Percentiles rank a stretch among this genome's conserved stretches.
These are phyloP conservation scores for Porcisia hertigi DNA, from an alignment of 208 protist genomes.

Conservation along the genomic window DNA sequence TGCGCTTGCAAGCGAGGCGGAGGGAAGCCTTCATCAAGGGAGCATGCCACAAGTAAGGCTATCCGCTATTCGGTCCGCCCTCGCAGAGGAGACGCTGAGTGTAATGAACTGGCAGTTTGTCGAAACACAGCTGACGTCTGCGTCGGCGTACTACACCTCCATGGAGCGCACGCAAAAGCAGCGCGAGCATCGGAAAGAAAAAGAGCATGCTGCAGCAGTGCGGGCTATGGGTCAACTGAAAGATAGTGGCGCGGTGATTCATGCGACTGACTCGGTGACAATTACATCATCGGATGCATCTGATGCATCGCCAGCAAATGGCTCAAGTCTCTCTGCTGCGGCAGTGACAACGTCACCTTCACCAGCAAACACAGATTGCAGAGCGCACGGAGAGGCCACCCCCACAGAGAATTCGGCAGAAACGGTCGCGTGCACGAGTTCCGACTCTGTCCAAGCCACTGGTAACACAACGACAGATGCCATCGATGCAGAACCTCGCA, in stretches of 20 bases:
- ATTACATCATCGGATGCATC: slow-evolving; percentile 11
- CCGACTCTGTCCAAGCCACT: not conserved
- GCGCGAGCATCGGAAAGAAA: slow-evolving; percentile 28
- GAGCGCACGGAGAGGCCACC: not conserved
- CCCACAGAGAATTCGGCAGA: not conserved
- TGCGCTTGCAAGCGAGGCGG: slow-evolving; percentile 6
- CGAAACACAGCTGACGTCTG: slow-evolving; percentile 47
- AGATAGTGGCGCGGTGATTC: slow-evolving; percentile 55
- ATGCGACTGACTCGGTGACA: slow-evolving; percentile 48
- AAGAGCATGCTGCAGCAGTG: slow-evolving; percentile 48
- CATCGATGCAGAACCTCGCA: slow-evolving; percentile 32
- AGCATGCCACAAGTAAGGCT: slow-evolving; percentile 15
- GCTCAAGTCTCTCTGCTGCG: not conserved
- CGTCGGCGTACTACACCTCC: slow-evolving; percentile 60
- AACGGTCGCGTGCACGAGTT: not conserved
- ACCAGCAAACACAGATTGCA: not conserved
- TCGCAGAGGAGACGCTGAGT: slow-evolving; percentile 33
- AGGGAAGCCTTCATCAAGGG: not conserved
- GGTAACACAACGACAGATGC: not conserved
- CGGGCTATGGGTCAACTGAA: slow-evolving; percentile 50
- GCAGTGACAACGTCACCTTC: not conserved
- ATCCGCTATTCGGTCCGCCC: slow-evolving; percentile 16
- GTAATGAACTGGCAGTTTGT: slow-evolving; percentile 79
- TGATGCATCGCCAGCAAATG: slow-evolving; percentile 1
- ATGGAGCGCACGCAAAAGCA: slow-evolving; percentile 32